Conservation (phyloP, 805 yeast genomes). For the Candida verbasci region DNA sequence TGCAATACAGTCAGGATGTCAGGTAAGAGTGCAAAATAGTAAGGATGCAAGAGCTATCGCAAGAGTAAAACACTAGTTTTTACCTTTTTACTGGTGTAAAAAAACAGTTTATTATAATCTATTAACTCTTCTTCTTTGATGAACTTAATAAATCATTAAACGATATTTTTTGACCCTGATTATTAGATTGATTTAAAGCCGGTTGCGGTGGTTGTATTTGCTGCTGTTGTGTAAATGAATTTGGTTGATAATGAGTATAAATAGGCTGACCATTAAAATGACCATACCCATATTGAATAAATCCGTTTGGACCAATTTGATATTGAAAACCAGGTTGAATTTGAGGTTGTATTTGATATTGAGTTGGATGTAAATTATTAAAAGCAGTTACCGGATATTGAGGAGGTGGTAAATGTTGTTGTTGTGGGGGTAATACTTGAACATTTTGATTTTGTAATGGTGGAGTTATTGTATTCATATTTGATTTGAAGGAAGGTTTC, state of each 20-base stretch:
- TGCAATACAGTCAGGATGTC: no score
- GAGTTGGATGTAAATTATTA: slow-evolving; percentile 12
- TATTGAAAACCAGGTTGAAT: slow-evolving; percentile 25
- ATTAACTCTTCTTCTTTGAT: slow-evolving; percentile 1
- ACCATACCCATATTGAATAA: slow-evolving; percentile 21
- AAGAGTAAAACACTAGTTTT: no score
- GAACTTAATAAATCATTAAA: slow-evolving; percentile 29
- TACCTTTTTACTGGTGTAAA: no score
- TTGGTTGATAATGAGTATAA: slow-evolving; percentile 10
- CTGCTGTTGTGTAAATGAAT: slow-evolving; percentile 15
- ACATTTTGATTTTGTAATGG: slow-evolving; percentile 4
- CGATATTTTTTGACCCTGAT: slow-evolving; percentile 32
- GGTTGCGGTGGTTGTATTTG: neutral
- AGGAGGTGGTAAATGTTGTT: slow-evolving; percentile 12
- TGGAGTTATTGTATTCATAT: slow-evolving; percentile 7
- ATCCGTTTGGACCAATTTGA: slow-evolving; percentile 27
- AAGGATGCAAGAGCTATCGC: no score
- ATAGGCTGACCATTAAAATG: slow-evolving; percentile 6
- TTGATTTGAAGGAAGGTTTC: slow-evolving; percentile 44
- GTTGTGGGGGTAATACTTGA: slow-evolving; percentile 4
- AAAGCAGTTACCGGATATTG: slow-evolving; percentile 32
- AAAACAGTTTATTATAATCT: no score
- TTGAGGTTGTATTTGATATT: slow-evolving; percentile 12
- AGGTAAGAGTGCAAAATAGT: no score
- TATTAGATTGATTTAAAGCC: slow-evolving; percentile 11